A percentile compares a stretch with the other conserved stretches of the same genome.
phyloP scores from a whole-genome alignment of 345 rosid genomes.

The Brassica nigra region DNA sequence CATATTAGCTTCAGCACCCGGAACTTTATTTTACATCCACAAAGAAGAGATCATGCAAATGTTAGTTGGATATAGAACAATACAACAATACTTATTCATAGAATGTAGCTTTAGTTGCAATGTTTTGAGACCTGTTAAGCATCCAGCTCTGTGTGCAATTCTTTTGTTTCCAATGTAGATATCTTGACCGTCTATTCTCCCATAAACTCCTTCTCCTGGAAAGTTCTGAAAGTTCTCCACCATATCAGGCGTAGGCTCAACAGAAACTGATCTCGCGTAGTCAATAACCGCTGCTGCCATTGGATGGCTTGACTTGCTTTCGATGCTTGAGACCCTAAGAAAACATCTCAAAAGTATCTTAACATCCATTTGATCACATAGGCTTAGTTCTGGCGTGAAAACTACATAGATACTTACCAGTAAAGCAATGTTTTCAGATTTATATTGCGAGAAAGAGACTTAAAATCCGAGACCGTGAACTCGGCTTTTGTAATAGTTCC shows the following conservation, averaged over 20 bases:
- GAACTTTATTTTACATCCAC: slow-evolving; percentile 37
- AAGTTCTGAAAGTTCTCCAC: slow-evolving; percentile 64
- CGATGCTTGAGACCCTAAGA: slow-evolving; percentile 79
- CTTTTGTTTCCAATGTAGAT: slow-evolving; percentile 75
- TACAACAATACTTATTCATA: not conserved
- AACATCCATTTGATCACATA: not conserved
- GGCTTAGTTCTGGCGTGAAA: not conserved
- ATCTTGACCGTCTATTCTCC: slow-evolving; percentile 65
- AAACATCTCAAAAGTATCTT: not conserved
- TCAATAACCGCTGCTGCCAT: slow-evolving; percentile 76
- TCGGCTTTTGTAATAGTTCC: slow-evolving; percentile 91
- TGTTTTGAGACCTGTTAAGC: slow-evolving; percentile 47
- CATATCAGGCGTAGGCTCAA: slow-evolving; percentile 66
- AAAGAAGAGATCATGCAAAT: not conserved
- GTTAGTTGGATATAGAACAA: slow-evolving; percentile 10
- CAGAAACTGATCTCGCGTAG: slow-evolving; percentile 51
- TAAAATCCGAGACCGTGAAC: slow-evolving; percentile 63
- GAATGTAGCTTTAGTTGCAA: not conserved
- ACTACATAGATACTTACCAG: slow-evolving; percentile 51
- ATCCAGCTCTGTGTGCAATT: slow-evolving; percentile 64
- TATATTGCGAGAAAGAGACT: slow-evolving; percentile 44
- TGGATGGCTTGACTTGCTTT: slow-evolving; percentile 91
- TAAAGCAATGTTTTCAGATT: slow-evolving; percentile 49
- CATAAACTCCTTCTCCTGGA: slow-evolving; percentile 92
- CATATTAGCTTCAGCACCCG: slow-evolving; percentile 30